A percentile compares a stretch with the other conserved stretches of the same genome.
These are phyloP conservation scores for Zymoseptoria tritici DNA, from an alignment of 2,329 filamentous ascomycete species.

Conservation along the genomic window DNA sequence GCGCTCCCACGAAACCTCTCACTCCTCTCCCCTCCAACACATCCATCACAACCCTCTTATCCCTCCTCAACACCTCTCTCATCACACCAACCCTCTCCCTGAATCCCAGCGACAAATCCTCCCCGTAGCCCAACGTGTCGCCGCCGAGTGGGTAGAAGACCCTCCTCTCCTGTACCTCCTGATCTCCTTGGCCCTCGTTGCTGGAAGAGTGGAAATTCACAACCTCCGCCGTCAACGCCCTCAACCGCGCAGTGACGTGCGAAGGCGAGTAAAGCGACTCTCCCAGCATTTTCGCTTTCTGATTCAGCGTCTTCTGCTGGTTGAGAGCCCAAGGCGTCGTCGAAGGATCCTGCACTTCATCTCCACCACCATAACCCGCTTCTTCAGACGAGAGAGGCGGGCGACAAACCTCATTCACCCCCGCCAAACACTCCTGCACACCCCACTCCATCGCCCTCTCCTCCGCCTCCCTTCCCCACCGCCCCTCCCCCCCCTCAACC, in stretches of 20 bases:
- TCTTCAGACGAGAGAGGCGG: too few relatives aligned
- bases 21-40: slow-evolving; percentile 18
- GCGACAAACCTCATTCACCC: not conserved
- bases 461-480: not conserved
- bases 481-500: too few relatives aligned
- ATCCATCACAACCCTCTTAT: slow-evolving; percentile 15
- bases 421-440: not conserved
- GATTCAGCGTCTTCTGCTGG: slow-evolving; percentile 15
- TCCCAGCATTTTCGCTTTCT: slow-evolving; percentile 9
- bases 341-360: not conserved
- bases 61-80: not conserved
- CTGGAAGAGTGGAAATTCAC: slow-evolving; percentile 8
- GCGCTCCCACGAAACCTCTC: slow-evolving; percentile 13
- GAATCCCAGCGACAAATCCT: not conserved
- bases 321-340: slow-evolving; percentile 3
- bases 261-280: slow-evolving; percentile 6
- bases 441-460: not conserved
- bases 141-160: slow-evolving; percentile 13
- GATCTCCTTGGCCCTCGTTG: too few relatives aligned
- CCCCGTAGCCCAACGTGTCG: slow-evolving; percentile 11
- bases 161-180: not conserved
- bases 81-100: not conserved
- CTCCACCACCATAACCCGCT: not conserved
- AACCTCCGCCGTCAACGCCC: slow-evolving; percentile 12
- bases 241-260: slow-evolving; percentile 13